Evolutionary conservation across 345 rosid genomes (phyloP).

Genomic region (Syzygium jambos): DNA sequence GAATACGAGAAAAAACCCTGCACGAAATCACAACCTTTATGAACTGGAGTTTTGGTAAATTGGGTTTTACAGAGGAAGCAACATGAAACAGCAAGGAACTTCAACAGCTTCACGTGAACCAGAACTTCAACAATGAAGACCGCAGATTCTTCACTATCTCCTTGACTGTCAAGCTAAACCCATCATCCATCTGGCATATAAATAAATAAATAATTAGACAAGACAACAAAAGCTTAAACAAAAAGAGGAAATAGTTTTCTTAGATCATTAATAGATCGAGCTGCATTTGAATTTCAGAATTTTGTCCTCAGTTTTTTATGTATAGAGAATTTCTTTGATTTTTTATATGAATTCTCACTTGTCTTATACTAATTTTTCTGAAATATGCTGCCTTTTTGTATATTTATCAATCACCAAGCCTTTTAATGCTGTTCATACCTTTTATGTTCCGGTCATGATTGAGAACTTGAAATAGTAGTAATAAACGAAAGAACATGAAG

Average conservation of each 20-base stretch:
- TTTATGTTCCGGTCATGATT: not conserved
- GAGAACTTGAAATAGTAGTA: not conserved
- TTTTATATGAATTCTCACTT: not conserved
- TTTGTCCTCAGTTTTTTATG: not conserved
- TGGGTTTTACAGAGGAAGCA: not conserved
- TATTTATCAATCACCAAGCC: not conserved
- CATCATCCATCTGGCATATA: conserved; percentile 12
- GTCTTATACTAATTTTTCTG: not conserved
- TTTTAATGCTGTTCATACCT: not conserved
- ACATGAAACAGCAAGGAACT: not conserved
- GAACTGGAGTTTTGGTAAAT: not conserved
- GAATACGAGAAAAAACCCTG: not conserved
- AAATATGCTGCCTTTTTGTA: not conserved
- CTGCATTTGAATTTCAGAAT: not conserved
- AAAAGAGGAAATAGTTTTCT: not conserved
- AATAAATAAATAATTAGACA: not conserved
- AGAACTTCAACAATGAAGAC: not conserved
- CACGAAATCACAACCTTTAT: not conserved
- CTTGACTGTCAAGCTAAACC: conserved; percentile 5
- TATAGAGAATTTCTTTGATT: not conserved
- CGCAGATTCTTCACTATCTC: conserved; percentile 21
- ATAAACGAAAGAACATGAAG: too few relatives aligned
- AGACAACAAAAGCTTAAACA: not conserved
- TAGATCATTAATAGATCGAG: not conserved
- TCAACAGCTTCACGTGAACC: not conserved